Evolutionary conservation across 768 basidiomycete species (phyloP).

Genomic region (Lactifluus piperatus): DNA sequence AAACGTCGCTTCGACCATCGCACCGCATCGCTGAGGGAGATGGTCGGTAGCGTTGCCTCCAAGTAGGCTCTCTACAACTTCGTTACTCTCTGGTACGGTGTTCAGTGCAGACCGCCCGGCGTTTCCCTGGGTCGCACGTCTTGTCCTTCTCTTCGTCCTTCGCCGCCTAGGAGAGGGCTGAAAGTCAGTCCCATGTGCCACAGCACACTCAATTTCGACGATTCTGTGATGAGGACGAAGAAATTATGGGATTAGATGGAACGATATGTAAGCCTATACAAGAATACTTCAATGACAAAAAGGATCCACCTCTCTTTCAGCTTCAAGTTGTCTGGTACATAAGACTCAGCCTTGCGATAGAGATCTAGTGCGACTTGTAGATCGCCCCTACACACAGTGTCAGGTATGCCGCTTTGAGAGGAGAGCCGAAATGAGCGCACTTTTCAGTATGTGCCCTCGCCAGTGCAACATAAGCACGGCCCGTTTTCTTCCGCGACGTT

Average conservation of each 20-base stretch:
- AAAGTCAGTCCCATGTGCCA: conserved; percentile 52
- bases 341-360: conserved; percentile 72
- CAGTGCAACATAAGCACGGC: conserved; percentile 74
- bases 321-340: conserved; percentile 81
- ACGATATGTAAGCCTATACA: conserved; percentile 28
- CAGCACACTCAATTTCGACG: conserved; percentile 74
- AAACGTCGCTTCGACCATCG: conserved; percentile 4
- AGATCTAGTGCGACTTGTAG: conserved; percentile 72
- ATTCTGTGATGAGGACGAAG: conserved; percentile 40
- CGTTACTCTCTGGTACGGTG: conserved; percentile 18
- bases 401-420: neutral
- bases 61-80: conserved; percentile 13
- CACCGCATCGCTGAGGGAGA: conserved; percentile 19
- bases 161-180: conserved; percentile 49
- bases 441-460: conserved; percentile 76
- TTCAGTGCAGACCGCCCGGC: conserved; percentile 13
- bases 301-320: conserved; percentile 82
- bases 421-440: conserved; percentile 33
- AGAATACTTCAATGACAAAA: conserved; percentile 57
- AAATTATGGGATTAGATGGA: conserved; percentile 24
- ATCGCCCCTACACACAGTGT: conserved; percentile 47
- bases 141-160: conserved; percentile 29
- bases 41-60: conserved; percentile 2
- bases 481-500: conserved; percentile 71
- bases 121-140: conserved; percentile 3